phyloP scores from a whole-genome alignment of 2,329 filamentous ascomycete genomes.

The Phoma herbarum region DNA sequence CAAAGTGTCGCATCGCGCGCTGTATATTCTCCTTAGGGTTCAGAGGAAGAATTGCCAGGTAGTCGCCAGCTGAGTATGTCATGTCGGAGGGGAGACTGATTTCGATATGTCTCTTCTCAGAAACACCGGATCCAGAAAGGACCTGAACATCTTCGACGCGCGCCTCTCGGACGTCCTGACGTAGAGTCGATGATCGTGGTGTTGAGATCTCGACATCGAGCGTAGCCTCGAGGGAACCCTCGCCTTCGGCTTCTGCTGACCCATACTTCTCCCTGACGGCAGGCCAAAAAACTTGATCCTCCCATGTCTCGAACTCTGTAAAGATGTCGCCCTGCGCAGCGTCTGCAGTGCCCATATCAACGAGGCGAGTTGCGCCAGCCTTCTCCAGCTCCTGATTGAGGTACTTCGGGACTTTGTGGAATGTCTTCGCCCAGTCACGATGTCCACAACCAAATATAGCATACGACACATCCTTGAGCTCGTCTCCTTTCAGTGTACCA shows the following conservation, averaged over 20 bases:
- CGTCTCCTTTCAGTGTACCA: constrained; percentile 35
- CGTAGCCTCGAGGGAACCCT: constrained; percentile 36
- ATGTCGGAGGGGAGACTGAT: constrained; percentile 57
- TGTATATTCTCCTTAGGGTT: constrained; percentile 71
- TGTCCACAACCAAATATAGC: constrained; percentile 55
- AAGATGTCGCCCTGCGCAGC: constrained; percentile 53
- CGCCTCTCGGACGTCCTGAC: constrained; percentile 51
- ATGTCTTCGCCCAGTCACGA: constrained; percentile 54
- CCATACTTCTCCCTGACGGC: constrained; percentile 46
- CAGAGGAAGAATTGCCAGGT: constrained; percentile 75
- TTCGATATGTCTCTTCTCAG: constrained; percentile 53
- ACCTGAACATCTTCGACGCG: constrained; percentile 45
- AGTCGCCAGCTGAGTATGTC: constrained; percentile 77
- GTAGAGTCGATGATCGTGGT: constrained; percentile 46
- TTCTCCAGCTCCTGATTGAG: constrained; percentile 45
- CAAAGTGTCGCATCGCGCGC: constrained; percentile 70
- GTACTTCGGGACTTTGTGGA: constrained; percentile 53
- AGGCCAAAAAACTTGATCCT: constrained; percentile 51
- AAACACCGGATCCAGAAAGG: constrained; percentile 38
- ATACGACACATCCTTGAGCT: constrained; percentile 49
- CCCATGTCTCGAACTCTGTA: constrained; percentile 54
- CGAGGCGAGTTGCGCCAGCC: constrained; percentile 43
- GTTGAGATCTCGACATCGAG: constrained; percentile 47
- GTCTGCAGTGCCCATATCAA: constrained; percentile 47
- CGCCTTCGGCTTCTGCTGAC: constrained; percentile 33